Evolutionary conservation across 1,284 basidiomycete species (phyloP).

Genomic region (Malassezia japonica): DNA sequence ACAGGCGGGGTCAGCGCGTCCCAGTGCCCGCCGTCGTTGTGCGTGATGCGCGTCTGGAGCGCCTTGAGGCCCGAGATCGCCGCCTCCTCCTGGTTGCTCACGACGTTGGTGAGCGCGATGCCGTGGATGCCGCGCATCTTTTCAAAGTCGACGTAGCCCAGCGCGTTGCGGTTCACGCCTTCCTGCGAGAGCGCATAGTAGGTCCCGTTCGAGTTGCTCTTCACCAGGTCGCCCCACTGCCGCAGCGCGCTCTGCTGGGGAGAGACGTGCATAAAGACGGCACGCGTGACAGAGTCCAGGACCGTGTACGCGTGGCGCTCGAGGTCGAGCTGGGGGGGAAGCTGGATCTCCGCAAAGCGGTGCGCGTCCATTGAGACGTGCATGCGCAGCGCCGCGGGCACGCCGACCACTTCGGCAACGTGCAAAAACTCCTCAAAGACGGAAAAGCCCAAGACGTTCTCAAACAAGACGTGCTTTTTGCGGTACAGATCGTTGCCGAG

Average conservation of each 20-base stretch:
- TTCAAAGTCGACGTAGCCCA: conserved; percentile 92
- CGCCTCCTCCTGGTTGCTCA: conserved; percentile 70
- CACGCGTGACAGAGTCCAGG: conserved; percentile 81
- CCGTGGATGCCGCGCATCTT: conserved; percentile 94
- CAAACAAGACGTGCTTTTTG: conserved; percentile 64
- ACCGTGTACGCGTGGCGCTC: conserved; percentile 86
- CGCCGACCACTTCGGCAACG: conserved; percentile 66
- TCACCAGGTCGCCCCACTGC: conserved; percentile 85
- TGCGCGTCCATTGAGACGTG: conserved; percentile 85
- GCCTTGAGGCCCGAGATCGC: conserved; percentile 64
- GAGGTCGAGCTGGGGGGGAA: conserved; percentile 79
- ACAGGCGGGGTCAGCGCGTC: conserved; percentile 66
- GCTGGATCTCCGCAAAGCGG: conserved; percentile 71
- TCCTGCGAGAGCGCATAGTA: conserved; percentile 80
- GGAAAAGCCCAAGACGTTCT: conserved; percentile 81
- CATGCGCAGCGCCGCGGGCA: conserved; percentile 49
- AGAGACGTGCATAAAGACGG: conserved; percentile 91
- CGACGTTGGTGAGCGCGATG: conserved; percentile 83
- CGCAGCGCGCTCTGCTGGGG: conserved; percentile 65
- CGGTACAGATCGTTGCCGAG: conserved; percentile 69
- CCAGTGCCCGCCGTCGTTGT: conserved; percentile 95
- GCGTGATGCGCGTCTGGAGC: conserved; percentile 78
- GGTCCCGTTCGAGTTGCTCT: conserved; percentile 92
- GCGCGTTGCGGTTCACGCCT: conserved; percentile 75
- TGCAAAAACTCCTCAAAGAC: conserved; percentile 93